phyloP scores from a whole-genome alignment of 208 protist species.

The Wallacemonas sp. region DNA sequence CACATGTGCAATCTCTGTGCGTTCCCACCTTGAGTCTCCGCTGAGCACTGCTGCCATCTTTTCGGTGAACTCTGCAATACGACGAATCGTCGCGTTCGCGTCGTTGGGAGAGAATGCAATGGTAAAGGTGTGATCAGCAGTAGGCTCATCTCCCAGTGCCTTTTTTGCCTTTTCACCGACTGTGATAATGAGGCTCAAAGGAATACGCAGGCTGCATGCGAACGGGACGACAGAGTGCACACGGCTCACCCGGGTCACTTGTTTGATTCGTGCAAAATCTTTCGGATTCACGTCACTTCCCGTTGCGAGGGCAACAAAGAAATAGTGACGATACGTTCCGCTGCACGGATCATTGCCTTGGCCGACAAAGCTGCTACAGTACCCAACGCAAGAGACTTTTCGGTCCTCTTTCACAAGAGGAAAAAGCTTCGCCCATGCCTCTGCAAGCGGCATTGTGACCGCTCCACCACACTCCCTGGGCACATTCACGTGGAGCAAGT shows the following conservation, averaged over 20 bases:
- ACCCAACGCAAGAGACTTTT: slow-evolving; percentile 47
- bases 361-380: slow-evolving; percentile 51
- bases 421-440: slow-evolving; percentile 68
- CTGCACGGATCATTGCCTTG: slow-evolving; percentile 11
- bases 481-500: slow-evolving; percentile 59
- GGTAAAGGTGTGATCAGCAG: slow-evolving; percentile 34
- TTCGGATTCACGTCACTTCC: slow-evolving; percentile 12
- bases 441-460: slow-evolving; percentile 37
- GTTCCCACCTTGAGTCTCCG: slow-evolving; percentile 45
- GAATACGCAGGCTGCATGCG: slow-evolving; percentile 45
- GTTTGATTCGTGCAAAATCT: slow-evolving; percentile 15
- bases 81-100: slow-evolving; percentile 36
- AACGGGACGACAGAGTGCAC: slow-evolving; percentile 66
- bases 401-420: slow-evolving; percentile 33
- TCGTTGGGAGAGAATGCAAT: slow-evolving; percentile 43
- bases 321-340: slow-evolving; percentile 66
- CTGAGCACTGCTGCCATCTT: slow-evolving; percentile 36
- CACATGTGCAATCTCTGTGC: slow-evolving; percentile 50
- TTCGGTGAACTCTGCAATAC: slow-evolving; percentile 32
- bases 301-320: slow-evolving; percentile 47
- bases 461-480: slow-evolving; percentile 42
- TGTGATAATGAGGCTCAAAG: slow-evolving; percentile 62
- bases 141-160: slow-evolving; percentile 28
- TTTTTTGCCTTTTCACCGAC: slow-evolving; percentile 58
- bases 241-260: slow-evolving; percentile 31